Base-by-base conservation (phyloP, 192 early-diverging fungal genomes). In the Backusella circina region DNA sequence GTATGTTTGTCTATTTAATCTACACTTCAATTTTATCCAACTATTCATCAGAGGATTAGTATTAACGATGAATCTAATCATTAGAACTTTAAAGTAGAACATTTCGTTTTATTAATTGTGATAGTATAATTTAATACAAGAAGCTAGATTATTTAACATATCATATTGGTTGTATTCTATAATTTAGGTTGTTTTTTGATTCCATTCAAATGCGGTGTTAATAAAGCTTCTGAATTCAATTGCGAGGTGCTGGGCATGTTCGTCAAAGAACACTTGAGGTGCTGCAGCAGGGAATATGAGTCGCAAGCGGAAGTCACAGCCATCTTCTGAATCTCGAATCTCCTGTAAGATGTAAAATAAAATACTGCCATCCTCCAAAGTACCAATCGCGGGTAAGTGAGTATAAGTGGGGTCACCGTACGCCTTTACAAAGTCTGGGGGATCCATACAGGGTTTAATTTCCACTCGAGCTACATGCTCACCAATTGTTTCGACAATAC, bases 181-280 rank as follows among this genome's bases (percentile, higher is more conserved):
- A n/a, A n/a, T n/a, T n/a, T n/a, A n/a, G 41, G 41, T 0, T 12
- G 10, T 0, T 66, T 33, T 26, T 12, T 66, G 3, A 32, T 35
- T 13, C 65, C 65, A 66, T 31, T 66, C 65, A 18, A 66, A 66
- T 7, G 65, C 66, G 0, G 66, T 33, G 37, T 23, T 68, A 30
- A 68, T 37, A 37, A 68, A 68, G 16, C 66, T 68, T 37, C 66
- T 68, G 66, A 68, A 68, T 37, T 68, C 66, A 68, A 68, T 16
- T 21, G 66, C 32, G 66, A 35, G 35, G 10, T 68, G 66, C 31
- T 68, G 12, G 37, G 66, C 33, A 23, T 68, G 66, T 68, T 68
- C 66, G 2, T 68, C 66, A 68, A 68, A 68, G 0, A 68, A 68
- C 18, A 68, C 66, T 68, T 68, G 16, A 37, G 66, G 66, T 6